These are phyloP conservation scores for Singerocomus inundabilis DNA, from an alignment of 1,284 basidiomycete genomes.

Conservation along the genomic window DNA sequence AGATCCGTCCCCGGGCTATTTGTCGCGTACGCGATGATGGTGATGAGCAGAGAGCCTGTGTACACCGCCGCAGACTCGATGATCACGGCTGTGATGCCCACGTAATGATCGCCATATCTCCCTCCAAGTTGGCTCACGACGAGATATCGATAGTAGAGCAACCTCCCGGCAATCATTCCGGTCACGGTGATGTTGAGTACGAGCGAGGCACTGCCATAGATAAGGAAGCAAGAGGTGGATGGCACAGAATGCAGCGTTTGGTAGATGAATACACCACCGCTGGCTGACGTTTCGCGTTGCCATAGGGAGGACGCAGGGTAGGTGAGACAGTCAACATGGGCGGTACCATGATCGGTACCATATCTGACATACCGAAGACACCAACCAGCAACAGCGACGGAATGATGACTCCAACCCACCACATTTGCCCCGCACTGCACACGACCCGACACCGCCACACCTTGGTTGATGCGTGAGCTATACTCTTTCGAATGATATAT, in stretches of 20 bases:
- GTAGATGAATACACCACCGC: constrained; percentile 7
- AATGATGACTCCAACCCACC: constrained; percentile 7
- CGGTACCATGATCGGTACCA: neutral
- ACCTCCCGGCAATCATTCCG: constrained; percentile 13
- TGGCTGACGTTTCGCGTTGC: neutral
- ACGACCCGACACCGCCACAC: constrained; percentile 18
- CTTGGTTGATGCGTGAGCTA: constrained; percentile 1
- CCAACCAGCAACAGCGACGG: constrained; percentile 3
- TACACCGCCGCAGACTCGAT: constrained; percentile 18
- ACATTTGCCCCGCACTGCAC: constrained; percentile 3
- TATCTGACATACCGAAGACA: constrained; percentile 10
- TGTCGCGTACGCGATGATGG: constrained; percentile 5
- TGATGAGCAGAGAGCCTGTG: constrained; percentile 6
- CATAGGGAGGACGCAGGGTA: neutral
- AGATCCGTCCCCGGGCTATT: constrained; percentile 6
- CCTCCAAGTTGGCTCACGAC: constrained; percentile 9
- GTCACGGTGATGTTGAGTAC: constrained; percentile 14
- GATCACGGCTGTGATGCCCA: constrained; percentile 2
- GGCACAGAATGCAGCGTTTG: neutral
- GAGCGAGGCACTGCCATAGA: constrained; percentile 10
- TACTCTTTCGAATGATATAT: neutral
- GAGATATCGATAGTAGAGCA: constrained; percentile 9
- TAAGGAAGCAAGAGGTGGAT: neutral
- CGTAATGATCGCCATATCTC: constrained; percentile 8
- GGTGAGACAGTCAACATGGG: neutral